Percentiles rank a stretch among this genome's conserved stretches.
These are phyloP conservation scores for Arthrobotrys conoides DNA, from an alignment of 2,329 filamentous ascomycete genomes.

Conservation along the genomic window DNA sequence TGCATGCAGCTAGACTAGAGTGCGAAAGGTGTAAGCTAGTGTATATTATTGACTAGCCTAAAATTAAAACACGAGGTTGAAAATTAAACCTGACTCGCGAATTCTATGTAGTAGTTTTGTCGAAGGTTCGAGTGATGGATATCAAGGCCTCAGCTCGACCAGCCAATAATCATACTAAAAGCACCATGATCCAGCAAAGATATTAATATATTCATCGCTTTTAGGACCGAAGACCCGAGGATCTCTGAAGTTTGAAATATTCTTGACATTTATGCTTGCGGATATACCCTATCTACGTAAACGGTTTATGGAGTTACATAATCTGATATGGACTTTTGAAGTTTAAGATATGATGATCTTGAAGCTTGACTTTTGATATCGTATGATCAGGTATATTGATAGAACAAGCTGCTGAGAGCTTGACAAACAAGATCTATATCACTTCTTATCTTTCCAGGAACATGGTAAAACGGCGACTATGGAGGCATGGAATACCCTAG, in stretches of 20 bases:
- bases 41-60: neutral
- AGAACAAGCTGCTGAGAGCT: neutral
- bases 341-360: neutral
- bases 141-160: neutral
- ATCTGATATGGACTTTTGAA: neutral
- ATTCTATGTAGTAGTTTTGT: neutral
- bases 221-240: constrained; percentile 15
- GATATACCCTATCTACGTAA: constrained; percentile 2
- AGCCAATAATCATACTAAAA: neutral
- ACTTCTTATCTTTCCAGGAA: constrained; percentile 14
- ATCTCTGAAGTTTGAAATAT: neutral
- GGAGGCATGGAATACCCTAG: neutral
- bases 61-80: neutral
- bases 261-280: neutral
- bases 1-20: neutral
- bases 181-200: neutral
- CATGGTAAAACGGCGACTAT: constrained; percentile 24
- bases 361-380: neutral
- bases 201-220: neutral
- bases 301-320: neutral
- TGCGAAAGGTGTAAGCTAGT: neutral
- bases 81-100: constrained; percentile 1
- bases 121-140: neutral
- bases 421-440: neutral
- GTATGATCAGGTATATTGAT: neutral